Conservation (phyloP, 805 yeast species). For the Jamesozyma jinghongensis region DNA sequence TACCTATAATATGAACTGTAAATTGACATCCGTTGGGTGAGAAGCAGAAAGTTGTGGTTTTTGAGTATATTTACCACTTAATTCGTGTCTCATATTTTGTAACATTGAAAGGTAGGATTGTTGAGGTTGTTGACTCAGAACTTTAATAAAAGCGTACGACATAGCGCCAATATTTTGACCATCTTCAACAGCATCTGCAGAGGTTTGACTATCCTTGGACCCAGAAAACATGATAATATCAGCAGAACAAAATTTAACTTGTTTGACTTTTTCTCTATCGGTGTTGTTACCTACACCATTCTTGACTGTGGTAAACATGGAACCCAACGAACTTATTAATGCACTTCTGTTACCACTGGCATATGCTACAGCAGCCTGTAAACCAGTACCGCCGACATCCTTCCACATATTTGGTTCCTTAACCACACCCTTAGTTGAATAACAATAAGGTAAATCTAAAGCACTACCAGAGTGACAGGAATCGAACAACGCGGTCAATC, state of each 20-base stretch:
- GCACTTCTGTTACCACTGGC: conserved; percentile 45
- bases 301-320: conserved; percentile 36
- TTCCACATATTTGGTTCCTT: conserved; percentile 74
- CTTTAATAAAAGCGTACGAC: conserved; percentile 69
- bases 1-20: conserved; percentile 38
- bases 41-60: conserved; percentile 76
- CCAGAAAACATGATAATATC: conserved; percentile 73
- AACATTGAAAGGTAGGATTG: conserved; percentile 63
- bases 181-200: conserved; percentile 70
- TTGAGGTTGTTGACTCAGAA: conserved; percentile 48
- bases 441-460: conserved; percentile 68
- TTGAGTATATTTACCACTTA: conserved; percentile 60
- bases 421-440: conserved; percentile 74
- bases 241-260: conserved; percentile 60
- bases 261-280: conserved; percentile 38
- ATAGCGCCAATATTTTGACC: conserved; percentile 76
- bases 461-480: conserved; percentile 84
- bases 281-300: conserved; percentile 32
- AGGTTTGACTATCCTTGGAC: conserved; percentile 75
- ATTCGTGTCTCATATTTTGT: conserved; percentile 57
- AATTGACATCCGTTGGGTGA: conserved; percentile 65
- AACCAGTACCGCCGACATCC: conserved; percentile 61
- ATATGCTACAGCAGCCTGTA: conserved; percentile 51
- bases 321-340: conserved; percentile 37
- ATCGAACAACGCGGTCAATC: conserved; percentile 73